Conservation (phyloP, 2,329 filamentous ascomycete species). For the Exophiala aquamarina region DNA sequence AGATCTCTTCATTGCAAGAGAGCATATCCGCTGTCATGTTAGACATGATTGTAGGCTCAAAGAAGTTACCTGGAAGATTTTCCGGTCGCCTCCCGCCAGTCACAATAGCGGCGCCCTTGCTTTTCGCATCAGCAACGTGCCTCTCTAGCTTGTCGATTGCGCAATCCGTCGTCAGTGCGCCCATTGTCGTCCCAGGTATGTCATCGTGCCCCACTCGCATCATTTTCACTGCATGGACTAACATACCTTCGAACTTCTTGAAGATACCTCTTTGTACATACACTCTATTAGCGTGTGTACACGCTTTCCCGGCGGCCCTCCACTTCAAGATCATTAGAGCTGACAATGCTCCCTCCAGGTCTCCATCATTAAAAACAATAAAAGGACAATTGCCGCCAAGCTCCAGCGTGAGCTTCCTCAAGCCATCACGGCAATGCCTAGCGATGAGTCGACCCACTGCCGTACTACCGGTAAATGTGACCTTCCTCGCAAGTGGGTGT, state of each 20-base stretch:
- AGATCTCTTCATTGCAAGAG: constrained; percentile 47
- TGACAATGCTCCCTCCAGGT: constrained; percentile 43
- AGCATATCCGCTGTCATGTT: constrained; percentile 50
- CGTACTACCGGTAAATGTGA: constrained; percentile 58
- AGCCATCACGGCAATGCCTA: constrained; percentile 55
- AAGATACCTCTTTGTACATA: constrained; percentile 65
- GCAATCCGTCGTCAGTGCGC: constrained; percentile 57
- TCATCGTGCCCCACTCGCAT: constrained; percentile 60
- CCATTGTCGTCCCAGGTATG: constrained; percentile 55
- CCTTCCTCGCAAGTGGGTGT: constrained; percentile 59
- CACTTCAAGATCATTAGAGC: constrained; percentile 9
- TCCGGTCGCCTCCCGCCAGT: constrained; percentile 54
- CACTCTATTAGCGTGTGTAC: constrained; percentile 65
- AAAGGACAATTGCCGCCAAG: constrained; percentile 65
- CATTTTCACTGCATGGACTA: constrained; percentile 53
- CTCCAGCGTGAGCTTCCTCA: constrained; percentile 65
- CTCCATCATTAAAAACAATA: constrained; percentile 62
- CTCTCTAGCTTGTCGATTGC: constrained; percentile 56
- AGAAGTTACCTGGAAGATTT: constrained; percentile 58
- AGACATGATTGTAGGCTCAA: constrained; percentile 58
- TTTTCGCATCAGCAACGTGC: constrained; percentile 59
- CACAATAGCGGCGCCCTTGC: constrained; percentile 56
- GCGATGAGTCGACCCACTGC: constrained; percentile 62
- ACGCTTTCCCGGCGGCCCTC: constrained; percentile 12
- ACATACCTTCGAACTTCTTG: constrained; percentile 56